Evolutionary conservation across 2,329 filamentous ascomycete genomes (phyloP), one percentile per base, ranked within the genome.

Genomic region (Calonectria naviculata): DNA sequence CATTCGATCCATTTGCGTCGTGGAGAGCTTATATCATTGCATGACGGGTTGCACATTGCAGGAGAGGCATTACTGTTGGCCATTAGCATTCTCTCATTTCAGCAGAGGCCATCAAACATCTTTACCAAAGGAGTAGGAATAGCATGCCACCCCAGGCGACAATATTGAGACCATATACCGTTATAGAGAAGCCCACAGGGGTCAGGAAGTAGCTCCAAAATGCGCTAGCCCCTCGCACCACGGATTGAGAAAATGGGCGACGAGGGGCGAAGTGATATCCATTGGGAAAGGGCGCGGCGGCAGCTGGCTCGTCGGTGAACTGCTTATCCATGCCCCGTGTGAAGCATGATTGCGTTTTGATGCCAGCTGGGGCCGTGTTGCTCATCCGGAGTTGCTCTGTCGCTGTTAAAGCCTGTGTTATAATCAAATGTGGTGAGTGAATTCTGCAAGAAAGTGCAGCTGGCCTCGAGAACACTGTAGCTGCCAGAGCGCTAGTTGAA

Each of bases 61-160:
- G 92, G 92, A 3, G 90, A 67, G 26, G 77, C 77, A 46, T 78
- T 78, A 49, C 77, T 78, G 29, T 31, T 31, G 24, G 19, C 17
- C n/a, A 54, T 78, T 60, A 77, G 71, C 26, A 46, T 12, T 66
- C 17, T 42, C 24, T 46, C 26, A 21, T 26, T 5, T n/a, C 31
- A 8, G 15, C 8, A 26, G 17, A 2, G 21, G 52, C 38, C 5
- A 38, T 3, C 5, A 36, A 15, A 17, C n/a, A 29, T 63, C 36
- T 65, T 71, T 95, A 94, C 85, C 92, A 93, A 29, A 97, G 90
- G 2, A 98, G 86, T 21, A 97, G 85, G 83, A 97, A 97, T 38
- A 97, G 87, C 95, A 97, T 97, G 69, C 93, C 94, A 63, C 95
- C 95, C 95, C 95, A 97, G 0, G 93, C 95, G 12, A 97, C 90